These are phyloP conservation scores for Pichia terricola DNA, from an alignment of 1,139 yeast genomes.

Conservation along the genomic window DNA sequence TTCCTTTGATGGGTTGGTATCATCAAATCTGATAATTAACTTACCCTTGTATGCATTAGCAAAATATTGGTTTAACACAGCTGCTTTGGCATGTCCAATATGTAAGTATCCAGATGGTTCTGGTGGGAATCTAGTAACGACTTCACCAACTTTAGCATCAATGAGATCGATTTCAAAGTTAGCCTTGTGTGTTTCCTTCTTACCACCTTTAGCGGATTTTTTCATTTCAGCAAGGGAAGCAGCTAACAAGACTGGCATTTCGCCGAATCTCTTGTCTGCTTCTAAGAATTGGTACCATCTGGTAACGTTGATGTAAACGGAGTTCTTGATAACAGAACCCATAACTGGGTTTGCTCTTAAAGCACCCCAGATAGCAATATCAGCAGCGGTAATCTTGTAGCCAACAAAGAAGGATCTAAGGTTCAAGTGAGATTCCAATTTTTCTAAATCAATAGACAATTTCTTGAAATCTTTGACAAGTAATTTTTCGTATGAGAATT, in stretches of 20 bases:
- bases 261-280: constrained; percentile 56
- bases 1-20: constrained; percentile 94
- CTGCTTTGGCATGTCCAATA: constrained; percentile 98
- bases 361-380: constrained; percentile 88
- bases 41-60: constrained; percentile 92
- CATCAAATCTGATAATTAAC: constrained; percentile 90
- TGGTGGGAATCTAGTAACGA: constrained; percentile 96
- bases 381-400: constrained; percentile 59
- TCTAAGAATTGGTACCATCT: constrained; percentile 89
- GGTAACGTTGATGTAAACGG: constrained; percentile 72
- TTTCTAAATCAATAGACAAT: constrained; percentile 67
- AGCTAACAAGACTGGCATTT: constrained; percentile 56
- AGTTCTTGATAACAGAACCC: constrained; percentile 81
- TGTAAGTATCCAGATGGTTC: constrained; percentile 87
- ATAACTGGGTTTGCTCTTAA: constrained; percentile 87
- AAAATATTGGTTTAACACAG: constrained; percentile 87
- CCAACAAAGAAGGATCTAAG: constrained; percentile 76
- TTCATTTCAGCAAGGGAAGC: constrained; percentile 66
- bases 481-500: constrained; percentile 59
- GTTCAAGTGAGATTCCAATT: constrained; percentile 74
- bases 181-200: constrained; percentile 78
- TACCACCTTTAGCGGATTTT: constrained; percentile 61
- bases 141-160: constrained; percentile 85
- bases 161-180: constrained; percentile 87
- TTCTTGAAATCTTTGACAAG: constrained; percentile 83